Evolutionary conservation across 768 basidiomycete genomes (phyloP), one percentile per base, ranked within the genome.

Genomic region (Russula virescens): DNA sequence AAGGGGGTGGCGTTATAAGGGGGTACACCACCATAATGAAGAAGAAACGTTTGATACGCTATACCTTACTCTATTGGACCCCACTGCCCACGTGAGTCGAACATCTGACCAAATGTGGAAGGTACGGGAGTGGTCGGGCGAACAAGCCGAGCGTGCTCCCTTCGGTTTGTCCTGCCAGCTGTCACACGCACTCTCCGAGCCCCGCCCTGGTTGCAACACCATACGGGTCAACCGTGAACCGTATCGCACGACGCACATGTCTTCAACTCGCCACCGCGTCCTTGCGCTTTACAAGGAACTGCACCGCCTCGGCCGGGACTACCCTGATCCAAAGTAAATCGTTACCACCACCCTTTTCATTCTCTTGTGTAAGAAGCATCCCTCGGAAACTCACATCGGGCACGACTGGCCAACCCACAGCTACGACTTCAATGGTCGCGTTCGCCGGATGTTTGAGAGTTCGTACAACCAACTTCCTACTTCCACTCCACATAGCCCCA

Each of bases 241-340:
- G 31, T 4, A 31, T 19, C 42, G 18, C 14, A 14, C 45, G n/a
- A 40, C 57, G 14, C 26, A 14, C 45, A 63, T 63, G 62, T 40
- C 75, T 61, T 72, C 78, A 21, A 80, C 82, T 48, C 83, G 89
- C 26, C 72, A 83, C 47, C 82, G 89, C 40, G 88, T 84, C 1
- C 74, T 91, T 8, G 79, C 84, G 0, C 75, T 93, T 34, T 94
- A 93, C 77, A 94, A 92, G 70, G 89, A 92, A 70, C 80, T 94
- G 9, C 85, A 87, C 66, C 79, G 88, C 60, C 81, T 94, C 1
- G 90, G 91, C 4, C 80, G 87, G 62, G 89, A 93, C 51, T 91
- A 92, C 66, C 88, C 88, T 40, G 91, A 94, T 70, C 84, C 89
- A 50, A 81, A 82, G 91, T 92, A 69, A 31, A 31, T 31, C 31